Evolutionary conservation across 441 rosid species (phyloP), one percentile per base, ranked within the genome.

Genomic region (Hura crepitans): DNA sequence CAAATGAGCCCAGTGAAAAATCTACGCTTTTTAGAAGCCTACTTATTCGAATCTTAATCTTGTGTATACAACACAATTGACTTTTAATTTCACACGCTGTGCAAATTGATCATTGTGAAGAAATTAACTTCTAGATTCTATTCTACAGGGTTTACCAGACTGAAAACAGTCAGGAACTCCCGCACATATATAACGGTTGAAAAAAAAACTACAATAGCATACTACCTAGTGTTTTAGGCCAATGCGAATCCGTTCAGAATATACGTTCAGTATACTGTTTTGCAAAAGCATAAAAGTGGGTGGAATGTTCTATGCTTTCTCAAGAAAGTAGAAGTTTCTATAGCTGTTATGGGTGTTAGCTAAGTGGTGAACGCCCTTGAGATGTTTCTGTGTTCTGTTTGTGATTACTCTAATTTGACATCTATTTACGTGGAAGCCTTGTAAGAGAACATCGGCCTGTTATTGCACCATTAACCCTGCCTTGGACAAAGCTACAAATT

Each of bases 111-210:
- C 57, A 45, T 31, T 33, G 27, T 43, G 49, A 59, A 60, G 64
- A 35, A 64, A 73, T 58, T 53, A 20, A 65, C 45, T 12, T 28
- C 23, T 43, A 62, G 70, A 10, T 61, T 59, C 47, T 63, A 23
- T 28, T 47, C 30, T 37, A 54, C 81, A 65, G 78, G 67, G 35
- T 37, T 62, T 65, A 58, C 39, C 15, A 25, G 53, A 30, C 6
- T 28, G 27, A 27, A 70, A 49, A 51, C 20, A 22, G 50, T 5
- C 25, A 6, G 2, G 66, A 59, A 22, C 18, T 71, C 28, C 6
- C 35, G 18, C 28, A 18, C 45, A 62, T 27, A 17, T 67, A 10
- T 37, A 42, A 37, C 27, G 18, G 13, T 5, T 53, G 33, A n/a
- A n/a, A 35, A 55, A 39, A 28, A 20, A 22, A 63, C 20, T 12